Conservation (phyloP, 1,284 basidiomycete species). For the Stereum hirsutum region DNA sequence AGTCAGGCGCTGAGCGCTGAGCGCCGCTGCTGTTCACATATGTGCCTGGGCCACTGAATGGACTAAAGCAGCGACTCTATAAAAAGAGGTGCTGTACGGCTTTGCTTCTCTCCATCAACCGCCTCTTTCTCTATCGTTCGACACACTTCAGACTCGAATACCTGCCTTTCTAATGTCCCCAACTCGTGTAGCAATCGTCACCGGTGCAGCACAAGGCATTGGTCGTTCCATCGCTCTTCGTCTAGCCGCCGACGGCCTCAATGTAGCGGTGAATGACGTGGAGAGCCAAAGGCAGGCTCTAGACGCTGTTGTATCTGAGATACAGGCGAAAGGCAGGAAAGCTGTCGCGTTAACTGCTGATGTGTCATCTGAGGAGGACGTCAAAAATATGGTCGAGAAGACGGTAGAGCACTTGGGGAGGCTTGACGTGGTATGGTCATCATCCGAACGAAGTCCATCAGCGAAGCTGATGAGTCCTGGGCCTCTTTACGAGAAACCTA, state of each 20-base stretch:
- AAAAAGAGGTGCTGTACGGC: no score
- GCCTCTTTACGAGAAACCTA: no score
- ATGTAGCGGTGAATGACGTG: constrained; percentile 12
- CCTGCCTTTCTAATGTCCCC: no score
- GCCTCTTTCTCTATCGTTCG: no score
- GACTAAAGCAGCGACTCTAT: no score
- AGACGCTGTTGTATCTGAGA: neutral
- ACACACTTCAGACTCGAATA: no score
- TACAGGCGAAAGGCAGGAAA: neutral
- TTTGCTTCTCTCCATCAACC: no score
- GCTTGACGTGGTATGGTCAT: constrained; percentile 26
- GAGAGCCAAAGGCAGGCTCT: neutral
- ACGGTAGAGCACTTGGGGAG: constrained; percentile 22
- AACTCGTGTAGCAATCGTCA: constrained; percentile 12
- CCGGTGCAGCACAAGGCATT: constrained; percentile 14
- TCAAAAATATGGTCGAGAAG: constrained; percentile 23
- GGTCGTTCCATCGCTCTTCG: constrained; percentile 12
- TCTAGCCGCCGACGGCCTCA: constrained; percentile 12
- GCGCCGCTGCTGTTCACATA: no score
- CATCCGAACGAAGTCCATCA: neutral
- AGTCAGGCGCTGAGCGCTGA: no score
- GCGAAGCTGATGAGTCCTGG: neutral
- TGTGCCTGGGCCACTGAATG: no score
- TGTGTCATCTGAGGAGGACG: constrained; percentile 15
- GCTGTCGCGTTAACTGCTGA: neutral